A percentile compares a stretch with the other conserved stretches of the same genome.
These are phyloP conservation scores for Lanmaoa pseudosensibilis DNA, from an alignment of 768 basidiomycete genomes.

Conservation along the genomic window DNA sequence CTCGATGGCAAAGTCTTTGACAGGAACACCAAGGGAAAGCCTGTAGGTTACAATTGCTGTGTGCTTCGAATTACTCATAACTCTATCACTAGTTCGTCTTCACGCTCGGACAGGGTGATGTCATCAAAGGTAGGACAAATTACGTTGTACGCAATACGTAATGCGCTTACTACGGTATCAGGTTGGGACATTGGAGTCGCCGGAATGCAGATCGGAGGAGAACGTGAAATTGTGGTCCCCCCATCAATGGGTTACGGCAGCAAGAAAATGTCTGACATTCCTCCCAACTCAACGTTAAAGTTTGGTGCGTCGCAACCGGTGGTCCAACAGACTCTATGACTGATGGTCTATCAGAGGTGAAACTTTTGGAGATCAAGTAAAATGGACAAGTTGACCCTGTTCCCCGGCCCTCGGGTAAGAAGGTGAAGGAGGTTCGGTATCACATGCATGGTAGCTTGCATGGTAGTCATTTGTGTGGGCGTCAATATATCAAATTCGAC, in stretches of 20 bases:
- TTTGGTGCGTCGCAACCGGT: conserved; percentile 59
- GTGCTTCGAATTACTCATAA: background rate
- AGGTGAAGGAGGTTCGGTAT: conserved; percentile 8
- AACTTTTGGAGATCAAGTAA: conserved; percentile 68
- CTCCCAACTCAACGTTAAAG: conserved; percentile 74
- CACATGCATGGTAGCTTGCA: conserved; percentile 22
- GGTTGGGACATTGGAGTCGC: conserved; percentile 91
- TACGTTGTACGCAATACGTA: background rate
- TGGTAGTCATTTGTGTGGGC: conserved; percentile 17
- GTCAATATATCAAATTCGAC: conserved; percentile 31
- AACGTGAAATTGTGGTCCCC: conserved; percentile 78
- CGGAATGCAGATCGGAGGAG: conserved; percentile 91
- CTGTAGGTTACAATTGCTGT: conserved; percentile 50
- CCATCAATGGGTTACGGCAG: conserved; percentile 71
- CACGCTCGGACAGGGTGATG: conserved; percentile 81
- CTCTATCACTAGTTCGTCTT: conserved; percentile 59
- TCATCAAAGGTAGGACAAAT: conserved; percentile 72
- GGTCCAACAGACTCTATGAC: background rate
- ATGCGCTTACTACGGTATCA: conserved; percentile 25
- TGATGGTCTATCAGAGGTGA: conserved; percentile 55
- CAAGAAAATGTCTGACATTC: conserved; percentile 60
- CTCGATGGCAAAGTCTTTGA: conserved; percentile 75
- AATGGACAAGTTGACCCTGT: conserved; percentile 6
- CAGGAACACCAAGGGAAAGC: conserved; percentile 79
- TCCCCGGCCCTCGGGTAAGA: conserved; percentile 14